Base-by-base conservation (phyloP, 2,329 filamentous ascomycete species). In the Paecilomyces sp. region DNA sequence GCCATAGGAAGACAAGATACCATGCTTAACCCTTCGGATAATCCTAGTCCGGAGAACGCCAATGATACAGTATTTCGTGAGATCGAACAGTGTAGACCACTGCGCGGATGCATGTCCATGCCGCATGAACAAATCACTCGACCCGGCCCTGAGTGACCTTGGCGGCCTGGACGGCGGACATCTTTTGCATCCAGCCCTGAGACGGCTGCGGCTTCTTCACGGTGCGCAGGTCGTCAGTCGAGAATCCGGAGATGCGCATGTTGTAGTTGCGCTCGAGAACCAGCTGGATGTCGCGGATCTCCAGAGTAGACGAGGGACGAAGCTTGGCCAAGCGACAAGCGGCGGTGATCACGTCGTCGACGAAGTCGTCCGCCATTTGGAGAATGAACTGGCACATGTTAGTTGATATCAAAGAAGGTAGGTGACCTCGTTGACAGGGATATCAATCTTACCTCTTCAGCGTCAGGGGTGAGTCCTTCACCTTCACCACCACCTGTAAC, bases 261-360 rank as follows among this genome's bases (percentile, higher is more conserved):
- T 94, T 94, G 81, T 92, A 93, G 62, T 89, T 88, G 61, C 90
- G 86, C 76, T 94, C 90, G 1, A 94, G 84, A 6, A 92, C 86
- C 33, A 93, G 85, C 74, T 93, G 90, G 61, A 93, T 85, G 69
- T 94, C 90, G 63, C 90, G 88, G 60, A 92, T 91, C 75, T 99
- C 94, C 24, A 99, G 86, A 0, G 91, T 88, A 67, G 93, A 91
- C 50, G 90, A 93, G 6, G 92, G 90, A 57, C 94, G 91, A 65
- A 97, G 87, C 78, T 97, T 97, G 66, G 93, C 91, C 61, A 97
- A 88, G 68, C 90, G 88, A 78, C 93, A 97, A 15, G 94, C 92
- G 13, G 87, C 83, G 68, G 91, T 87, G 55, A 97, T 86, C 50
- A 99, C 89, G 66, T 89, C 90, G 75, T 99, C 94, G 61, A 99